These are phyloP conservation scores for Talaromyces stipitatus DNA, from an alignment of 495 filamentous ascomycete genomes.

Conservation along the genomic window DNA sequence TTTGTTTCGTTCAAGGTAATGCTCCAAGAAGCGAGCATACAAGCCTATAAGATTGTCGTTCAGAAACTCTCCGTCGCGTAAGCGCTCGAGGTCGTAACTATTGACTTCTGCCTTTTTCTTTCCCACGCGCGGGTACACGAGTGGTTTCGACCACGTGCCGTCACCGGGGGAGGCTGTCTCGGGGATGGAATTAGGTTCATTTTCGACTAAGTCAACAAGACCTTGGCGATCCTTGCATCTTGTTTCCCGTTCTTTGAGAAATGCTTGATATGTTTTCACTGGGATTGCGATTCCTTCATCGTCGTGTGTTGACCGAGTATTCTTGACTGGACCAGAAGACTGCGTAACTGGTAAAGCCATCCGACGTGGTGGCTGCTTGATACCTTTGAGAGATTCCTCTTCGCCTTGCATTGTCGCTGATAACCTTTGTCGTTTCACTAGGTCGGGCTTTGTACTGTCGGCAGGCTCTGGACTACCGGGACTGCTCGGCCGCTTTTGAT, in stretches of 20 bases:
- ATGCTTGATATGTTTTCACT: constrained; percentile 14
- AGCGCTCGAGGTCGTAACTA: constrained; percentile 66
- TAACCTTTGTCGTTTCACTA: constrained; percentile 22
- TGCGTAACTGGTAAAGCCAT: not conserved
- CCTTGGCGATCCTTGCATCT: constrained; percentile 24
- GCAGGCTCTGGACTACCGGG: not conserved
- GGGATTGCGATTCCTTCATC: constrained; percentile 20
- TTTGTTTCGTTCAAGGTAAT: constrained; percentile 47
- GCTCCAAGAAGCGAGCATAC: constrained; percentile 70
- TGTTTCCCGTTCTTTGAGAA: constrained; percentile 15
- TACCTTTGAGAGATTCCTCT: constrained; percentile 1
- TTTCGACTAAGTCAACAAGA: constrained; percentile 3
- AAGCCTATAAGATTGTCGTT: constrained; percentile 92
- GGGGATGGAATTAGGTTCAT: not conserved
- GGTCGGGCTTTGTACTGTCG: not conserved
- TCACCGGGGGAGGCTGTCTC: not conserved
- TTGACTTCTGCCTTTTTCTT: constrained; percentile 69
- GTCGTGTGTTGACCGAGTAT: not conserved
- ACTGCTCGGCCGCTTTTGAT: constrained; percentile 7
- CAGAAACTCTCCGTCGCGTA: constrained; percentile 78
- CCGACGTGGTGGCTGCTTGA: constrained; percentile 4
- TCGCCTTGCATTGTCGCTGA: constrained; percentile 25
- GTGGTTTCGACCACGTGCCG: constrained; percentile 34
- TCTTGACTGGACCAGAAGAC: not conserved
- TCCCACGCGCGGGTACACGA: constrained; percentile 63